Percentiles rank a stretch among this genome's conserved stretches.
phyloP scores from a whole-genome alignment of 495 filamentous ascomycete species.

The Hyaloscypha hepaticicola region DNA sequence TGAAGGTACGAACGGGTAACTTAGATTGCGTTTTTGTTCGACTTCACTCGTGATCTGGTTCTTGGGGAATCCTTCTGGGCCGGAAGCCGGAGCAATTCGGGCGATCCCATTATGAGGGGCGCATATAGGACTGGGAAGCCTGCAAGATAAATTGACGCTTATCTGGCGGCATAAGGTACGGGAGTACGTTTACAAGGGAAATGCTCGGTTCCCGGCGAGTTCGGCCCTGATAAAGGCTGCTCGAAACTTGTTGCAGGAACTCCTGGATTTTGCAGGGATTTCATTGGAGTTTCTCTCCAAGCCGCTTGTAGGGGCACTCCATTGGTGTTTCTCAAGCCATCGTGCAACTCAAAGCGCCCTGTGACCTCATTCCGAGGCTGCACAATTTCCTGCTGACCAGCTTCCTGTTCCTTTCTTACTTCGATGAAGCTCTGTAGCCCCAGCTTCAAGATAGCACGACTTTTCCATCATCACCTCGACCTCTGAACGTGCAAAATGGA shows the following conservation, averaged over 20 bases:
- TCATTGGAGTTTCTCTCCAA: background rate
- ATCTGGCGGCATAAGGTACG: background rate
- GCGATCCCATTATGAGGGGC: background rate
- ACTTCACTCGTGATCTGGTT: background rate
- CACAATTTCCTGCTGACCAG: background rate
- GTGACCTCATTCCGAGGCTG: slow-evolving; percentile 1
- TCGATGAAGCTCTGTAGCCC: background rate
- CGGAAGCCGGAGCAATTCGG: background rate
- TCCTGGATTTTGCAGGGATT: background rate
- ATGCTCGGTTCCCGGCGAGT: background rate
- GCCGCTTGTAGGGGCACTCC: background rate
- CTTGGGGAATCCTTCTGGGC: background rate
- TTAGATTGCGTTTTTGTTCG: too few species aligned
- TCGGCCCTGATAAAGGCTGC: background rate
- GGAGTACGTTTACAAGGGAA: background rate
- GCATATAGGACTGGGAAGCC: background rate
- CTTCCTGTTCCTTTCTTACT: background rate
- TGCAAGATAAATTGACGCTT: background rate
- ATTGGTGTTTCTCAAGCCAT: background rate
- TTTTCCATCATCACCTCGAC: background rate
- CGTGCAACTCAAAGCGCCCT: background rate
- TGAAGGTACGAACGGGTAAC: too few species aligned
- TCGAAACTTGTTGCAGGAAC: background rate
- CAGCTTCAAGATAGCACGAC: background rate
- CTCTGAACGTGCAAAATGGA: background rate